Percentiles rank a stretch among this genome's conserved stretches.
phyloP scores from a whole-genome alignment of 2,329 filamentous ascomycete genomes.

The Ophiostoma sp. region DNA sequence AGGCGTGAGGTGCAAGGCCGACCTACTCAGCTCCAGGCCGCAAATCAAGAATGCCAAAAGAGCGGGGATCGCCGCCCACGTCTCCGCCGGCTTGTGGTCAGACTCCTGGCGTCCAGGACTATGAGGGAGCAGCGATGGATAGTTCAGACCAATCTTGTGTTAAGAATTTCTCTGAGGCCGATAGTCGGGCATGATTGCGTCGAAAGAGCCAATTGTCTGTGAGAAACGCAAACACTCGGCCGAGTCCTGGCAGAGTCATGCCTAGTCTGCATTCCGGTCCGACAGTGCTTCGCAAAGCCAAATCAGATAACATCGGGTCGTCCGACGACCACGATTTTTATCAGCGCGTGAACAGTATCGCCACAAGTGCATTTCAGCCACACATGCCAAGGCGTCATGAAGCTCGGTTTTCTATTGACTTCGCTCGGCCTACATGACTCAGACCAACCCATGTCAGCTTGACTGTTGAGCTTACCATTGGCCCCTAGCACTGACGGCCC shows the following conservation, averaged over 20 bases:
- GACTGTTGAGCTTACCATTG: neutral
- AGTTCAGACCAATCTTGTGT: no score
- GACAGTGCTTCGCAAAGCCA: neutral
- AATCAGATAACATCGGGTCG: neutral
- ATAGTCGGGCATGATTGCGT: no score
- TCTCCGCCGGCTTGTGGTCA: neutral
- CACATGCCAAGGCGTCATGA: no score
- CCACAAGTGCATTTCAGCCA: neutral
- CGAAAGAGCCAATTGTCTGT: no score
- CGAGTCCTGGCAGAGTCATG: neutral
- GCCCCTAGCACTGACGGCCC: neutral
- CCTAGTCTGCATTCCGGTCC: neutral
- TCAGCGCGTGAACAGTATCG: neutral
- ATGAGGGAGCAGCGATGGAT: neutral
- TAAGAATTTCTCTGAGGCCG: no score
- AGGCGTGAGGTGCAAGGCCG: neutral
- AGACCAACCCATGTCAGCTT: neutral
- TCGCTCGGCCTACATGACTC: neutral
- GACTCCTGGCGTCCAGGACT: neutral
- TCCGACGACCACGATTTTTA: neutral
- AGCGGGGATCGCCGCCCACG: neutral
- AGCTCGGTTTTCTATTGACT: no score
- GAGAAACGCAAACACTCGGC: neutral
- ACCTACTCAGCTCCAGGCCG: neutral
- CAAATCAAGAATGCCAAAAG: neutral